Evolutionary conservation across 148 eudicot species (phyloP).

Genomic region (Rhododendron simsii): DNA sequence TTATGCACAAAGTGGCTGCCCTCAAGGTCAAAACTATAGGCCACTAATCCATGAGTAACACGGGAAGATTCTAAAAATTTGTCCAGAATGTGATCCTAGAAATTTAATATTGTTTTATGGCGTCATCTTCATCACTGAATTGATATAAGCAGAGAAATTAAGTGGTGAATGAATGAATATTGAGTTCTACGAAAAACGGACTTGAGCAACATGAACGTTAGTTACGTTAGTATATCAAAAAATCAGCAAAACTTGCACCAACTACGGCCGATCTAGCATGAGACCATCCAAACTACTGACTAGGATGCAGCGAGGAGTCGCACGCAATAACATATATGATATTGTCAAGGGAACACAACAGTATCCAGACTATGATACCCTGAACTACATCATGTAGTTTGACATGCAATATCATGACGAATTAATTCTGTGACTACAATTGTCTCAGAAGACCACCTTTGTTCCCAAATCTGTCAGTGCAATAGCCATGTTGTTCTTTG

Average conservation of each 20-base stretch:
- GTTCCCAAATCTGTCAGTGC: constrained; percentile 98
- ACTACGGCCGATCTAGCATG: neutral
- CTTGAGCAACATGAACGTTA: neutral
- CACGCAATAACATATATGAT: neutral
- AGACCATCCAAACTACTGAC: neutral
- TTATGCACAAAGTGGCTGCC: neutral
- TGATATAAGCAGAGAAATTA: neutral
- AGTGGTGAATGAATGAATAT: neutral
- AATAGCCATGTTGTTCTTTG: constrained; percentile 97
- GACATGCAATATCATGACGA: neutral
- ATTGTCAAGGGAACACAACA: neutral
- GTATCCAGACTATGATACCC: neutral
- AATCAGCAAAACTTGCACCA: neutral
- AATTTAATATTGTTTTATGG: neutral
- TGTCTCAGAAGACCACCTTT: constrained; percentile 47
- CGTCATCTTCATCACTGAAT: neutral
- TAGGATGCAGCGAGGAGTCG: neutral
- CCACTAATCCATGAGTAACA: neutral
- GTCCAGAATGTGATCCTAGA: neutral
- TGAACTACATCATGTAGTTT: neutral
- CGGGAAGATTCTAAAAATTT: neutral
- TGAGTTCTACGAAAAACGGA: neutral
- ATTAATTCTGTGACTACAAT: neutral
- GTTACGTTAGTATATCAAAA: neutral
- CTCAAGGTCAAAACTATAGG: neutral